phyloP scores from a whole-genome alignment of 129 eudicot genomes.

The sunflower (Helianthus annuus) region HanXRQr2.0-SUNRISE NC_035446.2:137454799-137455298 shows the following conservation, averaged over 20 bases:
- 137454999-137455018: constrained; percentile 50
- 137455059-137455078: constrained; percentile 32
- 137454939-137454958: constrained; percentile 32
- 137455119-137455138: constrained; percentile 9
- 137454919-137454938: constrained; percentile 36
- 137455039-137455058: constrained; percentile 9
- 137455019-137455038: constrained; percentile 19
- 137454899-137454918: constrained; percentile 10
- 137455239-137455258: constrained; percentile 1
- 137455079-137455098: constrained; percentile 30
- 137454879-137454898: constrained; percentile 28
- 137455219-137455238: constrained; percentile 6
- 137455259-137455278: constrained; percentile 12
- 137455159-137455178: constrained; percentile 24
- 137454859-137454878: neutral
- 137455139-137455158: constrained; percentile 20
- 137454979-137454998: constrained; percentile 45
- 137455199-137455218: constrained; percentile 14
- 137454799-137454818: too few relatives aligned
- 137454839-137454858: constrained; percentile 19
- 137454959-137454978: constrained; percentile 49
- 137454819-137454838: constrained; percentile 23
- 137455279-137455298: constrained; percentile 13
- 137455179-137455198: neutral
- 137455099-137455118: neutral